phyloP scores from a whole-genome alignment of 768 basidiomycete species.

The Trametes coccinea region DNA sequence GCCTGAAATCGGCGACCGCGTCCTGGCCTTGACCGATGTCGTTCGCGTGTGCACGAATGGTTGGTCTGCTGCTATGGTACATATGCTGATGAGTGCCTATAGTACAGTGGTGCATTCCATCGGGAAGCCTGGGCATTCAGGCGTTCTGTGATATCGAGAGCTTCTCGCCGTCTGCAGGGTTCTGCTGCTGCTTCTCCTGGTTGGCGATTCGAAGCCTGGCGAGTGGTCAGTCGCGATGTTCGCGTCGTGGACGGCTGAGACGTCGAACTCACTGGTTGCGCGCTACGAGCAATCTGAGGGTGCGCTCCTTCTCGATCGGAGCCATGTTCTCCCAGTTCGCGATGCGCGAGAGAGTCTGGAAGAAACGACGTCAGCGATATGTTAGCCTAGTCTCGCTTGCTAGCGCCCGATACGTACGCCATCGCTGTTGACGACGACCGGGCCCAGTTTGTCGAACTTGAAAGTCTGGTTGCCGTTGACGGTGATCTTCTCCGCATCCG shows the following conservation, averaged over 20 bases:
- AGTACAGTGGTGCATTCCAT: background rate
- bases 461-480: constrained; percentile 33
- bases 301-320: constrained; percentile 55
- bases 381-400: no score
- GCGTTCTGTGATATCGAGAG: constrained; percentile 32
- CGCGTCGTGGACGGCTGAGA: no score
- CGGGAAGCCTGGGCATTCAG: background rate
- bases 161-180: background rate
- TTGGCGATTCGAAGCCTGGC: constrained; percentile 21
- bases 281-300: constrained; percentile 51
- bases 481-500: constrained; percentile 12
- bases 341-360: constrained; percentile 64
- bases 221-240: background rate
- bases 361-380: background rate
- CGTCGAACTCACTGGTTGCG: constrained; percentile 42
- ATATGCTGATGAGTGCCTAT: no score
- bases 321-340: constrained; percentile 65
- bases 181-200: constrained; percentile 17
- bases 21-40: no score
- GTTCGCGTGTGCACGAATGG: background rate
- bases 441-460: constrained; percentile 60
- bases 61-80: background rate
- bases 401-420: constrained; percentile 44
- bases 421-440: constrained; percentile 68
- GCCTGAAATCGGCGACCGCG: no score